Evolutionary conservation across 371 early-diverging fungal genomes (phyloP).

Genomic region (Actinomortierella ambigua): DNA sequence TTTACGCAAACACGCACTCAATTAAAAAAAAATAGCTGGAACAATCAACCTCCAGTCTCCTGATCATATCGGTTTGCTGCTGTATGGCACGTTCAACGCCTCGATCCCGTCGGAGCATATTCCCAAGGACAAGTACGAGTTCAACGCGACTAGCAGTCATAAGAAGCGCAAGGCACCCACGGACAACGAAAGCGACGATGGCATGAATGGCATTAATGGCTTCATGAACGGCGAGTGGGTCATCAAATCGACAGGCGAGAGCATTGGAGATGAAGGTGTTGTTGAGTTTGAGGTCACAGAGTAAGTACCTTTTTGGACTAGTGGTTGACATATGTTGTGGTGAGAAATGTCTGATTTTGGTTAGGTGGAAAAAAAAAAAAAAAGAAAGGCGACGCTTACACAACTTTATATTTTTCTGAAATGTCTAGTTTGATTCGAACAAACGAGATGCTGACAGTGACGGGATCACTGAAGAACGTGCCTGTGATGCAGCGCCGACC

Average conservation of each 20-base stretch:
- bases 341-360: too few relatives aligned
- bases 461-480: constrained; percentile 63
- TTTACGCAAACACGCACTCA: too few relatives aligned
- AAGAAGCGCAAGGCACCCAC: constrained; percentile 15
- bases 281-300: constrained; percentile 65
- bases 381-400: too few relatives aligned
- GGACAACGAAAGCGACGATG: constrained; percentile 28
- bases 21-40: constrained; percentile 60
- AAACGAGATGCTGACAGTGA: constrained; percentile 76
- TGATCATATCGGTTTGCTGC: constrained; percentile 93
- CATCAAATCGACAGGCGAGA: constrained; percentile 54
- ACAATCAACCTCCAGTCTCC: constrained; percentile 91
- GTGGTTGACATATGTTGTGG: too few relatives aligned
- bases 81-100: constrained; percentile 94
- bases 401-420: not conserved
- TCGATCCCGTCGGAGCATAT: constrained; percentile 88
- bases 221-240: constrained; percentile 67
- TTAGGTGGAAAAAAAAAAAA: too few relatives aligned
- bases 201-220: constrained; percentile 30
- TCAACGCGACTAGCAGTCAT: constrained; percentile 33
- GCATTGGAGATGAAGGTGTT: constrained; percentile 62
- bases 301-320: constrained; percentile 54
- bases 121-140: constrained; percentile 75
- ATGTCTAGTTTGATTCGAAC: constrained; percentile 68
- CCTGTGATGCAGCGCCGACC: constrained; percentile 37